Evolutionary conservation across 805 yeast genomes (phyloP).

Genomic region (Starmerella vitae): DNA sequence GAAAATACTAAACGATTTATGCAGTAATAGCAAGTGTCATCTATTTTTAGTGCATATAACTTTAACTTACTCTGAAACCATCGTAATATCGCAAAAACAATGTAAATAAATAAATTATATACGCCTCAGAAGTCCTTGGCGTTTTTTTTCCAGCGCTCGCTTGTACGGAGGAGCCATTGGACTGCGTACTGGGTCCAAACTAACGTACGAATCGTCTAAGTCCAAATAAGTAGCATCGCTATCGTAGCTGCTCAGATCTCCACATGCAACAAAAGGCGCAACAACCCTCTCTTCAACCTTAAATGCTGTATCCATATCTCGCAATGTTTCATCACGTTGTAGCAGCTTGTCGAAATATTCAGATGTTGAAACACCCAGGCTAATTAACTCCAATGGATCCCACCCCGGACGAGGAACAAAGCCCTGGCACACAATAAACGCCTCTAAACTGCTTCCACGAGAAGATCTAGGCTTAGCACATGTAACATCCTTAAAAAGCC

Average conservation of each 20-base stretch:
- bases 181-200: constrained; percentile 82
- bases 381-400: constrained; percentile 40
- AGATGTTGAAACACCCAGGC: constrained; percentile 43
- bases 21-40: no score
- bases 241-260: constrained; percentile 75
- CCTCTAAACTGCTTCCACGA: constrained; percentile 85
- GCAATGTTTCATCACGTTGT: constrained; percentile 1
- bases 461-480: constrained; percentile 96
- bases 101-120: neutral
- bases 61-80: no score
- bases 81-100: no score
- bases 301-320: neutral
- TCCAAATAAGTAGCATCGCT: constrained; percentile 83
- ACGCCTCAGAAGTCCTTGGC: constrained; percentile 40
- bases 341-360: constrained; percentile 54
- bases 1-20: no score
- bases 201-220: constrained; percentile 30
- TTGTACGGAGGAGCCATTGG: constrained; percentile 98
- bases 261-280: constrained; percentile 93
- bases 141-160: constrained; percentile 73
- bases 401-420: constrained; percentile 75
- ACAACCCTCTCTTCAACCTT: constrained; percentile 49
- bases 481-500: constrained; percentile 68
- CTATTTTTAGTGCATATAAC: no score
- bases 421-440: constrained; percentile 84